These are phyloP conservation scores for Fraxinus excelsior DNA, from an alignment of 257 asterid genomes.

Conservation along the genomic window DNA sequence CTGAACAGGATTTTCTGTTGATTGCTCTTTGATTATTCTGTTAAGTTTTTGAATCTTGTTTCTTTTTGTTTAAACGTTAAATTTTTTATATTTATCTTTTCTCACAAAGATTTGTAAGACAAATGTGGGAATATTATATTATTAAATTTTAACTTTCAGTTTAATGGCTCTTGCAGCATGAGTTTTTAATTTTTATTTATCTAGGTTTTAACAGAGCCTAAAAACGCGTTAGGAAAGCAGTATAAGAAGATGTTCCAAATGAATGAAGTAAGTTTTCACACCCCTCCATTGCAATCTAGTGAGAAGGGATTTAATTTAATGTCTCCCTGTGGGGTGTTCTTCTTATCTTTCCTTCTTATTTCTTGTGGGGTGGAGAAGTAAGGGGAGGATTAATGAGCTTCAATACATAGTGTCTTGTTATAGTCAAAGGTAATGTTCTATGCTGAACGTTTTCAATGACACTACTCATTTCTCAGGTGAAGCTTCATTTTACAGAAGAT, in stretches of 20 bases:
- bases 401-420: not conserved
- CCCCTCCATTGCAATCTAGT: not conserved
- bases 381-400: not conserved
- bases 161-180: conserved; percentile 14
- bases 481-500: conserved; percentile 84
- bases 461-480: conserved; percentile 60
- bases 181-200: conserved; percentile 12
- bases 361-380: too few species aligned
- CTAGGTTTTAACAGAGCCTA: conserved; percentile 97
- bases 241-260: conserved; percentile 93
- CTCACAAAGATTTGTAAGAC: not conserved
- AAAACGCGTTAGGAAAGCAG: conserved; percentile 95
- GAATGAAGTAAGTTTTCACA: conserved; percentile 69
- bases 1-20: not conserved
- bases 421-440: not conserved
- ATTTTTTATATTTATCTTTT: not conserved
- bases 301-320: not conserved
- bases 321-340: not conserved
- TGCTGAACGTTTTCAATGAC: not conserved
- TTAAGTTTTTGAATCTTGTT: conserved; percentile 3
- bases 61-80: not conserved
- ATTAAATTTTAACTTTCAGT: not conserved
- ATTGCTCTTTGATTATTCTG: too few species aligned
- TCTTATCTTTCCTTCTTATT: not conserved
- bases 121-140: conserved; percentile 1